Base-by-base conservation (phyloP, 164 flowering plant genomes). In the Chimonanthus praecox region DNA sequence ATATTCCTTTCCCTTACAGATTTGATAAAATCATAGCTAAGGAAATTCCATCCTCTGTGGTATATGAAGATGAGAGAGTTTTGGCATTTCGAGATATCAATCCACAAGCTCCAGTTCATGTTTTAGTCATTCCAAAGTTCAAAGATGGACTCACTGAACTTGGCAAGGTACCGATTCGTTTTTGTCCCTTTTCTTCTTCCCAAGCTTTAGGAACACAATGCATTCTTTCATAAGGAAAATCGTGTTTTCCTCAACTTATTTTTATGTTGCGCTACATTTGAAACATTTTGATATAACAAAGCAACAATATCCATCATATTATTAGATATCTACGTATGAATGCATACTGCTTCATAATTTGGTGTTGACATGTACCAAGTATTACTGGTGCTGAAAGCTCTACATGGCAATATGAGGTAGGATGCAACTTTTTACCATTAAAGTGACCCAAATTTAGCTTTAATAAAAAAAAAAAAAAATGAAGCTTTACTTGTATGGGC, bases 71-170 rank as follows among this genome's bases (percentile, higher is more conserved):
- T 83, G 98, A 96, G 21, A 85, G 83, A 49, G 97, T 90, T 45
- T 82, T 95, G 68, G 97, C 98, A 70, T 95, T 95, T 78, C 86
- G 90, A 10, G 99, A 95, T 78, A 84, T 92, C 75, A 88, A 73
- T 61, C 98, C 99, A 44, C 94, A 95, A 82, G 97, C 98, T 74
- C 98, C 99, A 65, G 88, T 88, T 75, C 99, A 92, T 82, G 89
- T 93, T 77, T 68, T 95, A 67, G 79, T 95, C 72, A 89, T 95
- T 78, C 98, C 99, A 49, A 95, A 95, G 81, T 70, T 78, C 49
- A 87, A 94, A 64, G 97, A 95, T 81, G 97, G 94, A 46, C 82
- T 95, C 70, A 92, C 97, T 9, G 71, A 81, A 78, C 97, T 95
- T 18, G 82, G 89, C 67, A 90, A 92, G 97, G 98, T 80, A 69